Evolutionary conservation across 176 grass and related monocot species (phyloP), one percentile per base, ranked within the genome.

Genomic region (Pontederia crassipes): DNA sequence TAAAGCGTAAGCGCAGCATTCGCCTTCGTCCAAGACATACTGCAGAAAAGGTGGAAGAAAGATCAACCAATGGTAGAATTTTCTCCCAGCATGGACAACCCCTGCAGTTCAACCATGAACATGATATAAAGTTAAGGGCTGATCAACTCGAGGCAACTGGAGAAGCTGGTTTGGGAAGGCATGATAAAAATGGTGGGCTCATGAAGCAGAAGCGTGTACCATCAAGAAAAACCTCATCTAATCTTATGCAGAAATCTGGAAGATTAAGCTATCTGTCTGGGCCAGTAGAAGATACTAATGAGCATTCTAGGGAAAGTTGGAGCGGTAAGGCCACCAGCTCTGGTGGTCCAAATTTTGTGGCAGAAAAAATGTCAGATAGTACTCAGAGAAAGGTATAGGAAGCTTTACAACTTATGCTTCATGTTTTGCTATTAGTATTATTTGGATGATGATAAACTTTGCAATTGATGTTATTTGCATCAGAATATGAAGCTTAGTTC

Each of bases 1-100:
- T 98, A 80, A 97, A 88, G 70, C 87, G 92, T 55, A 97, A 97
- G 50, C 70, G 92, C 18, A 97, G 92, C 74, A 85, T 88, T 54
- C 83, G 92, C 49, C 57, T 74, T 74, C 91, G 86, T 70, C 87
- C 92, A 74, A 87, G 87, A 83, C 81, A 66, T 64, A 96, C 40
- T 61, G 51, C 16, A n/a, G 59, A 61, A 15, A 61, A 16, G 16
- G 45, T 13, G 4, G 59, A 61, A 45, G 59, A 61, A 45, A 35
- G 14, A 61, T 61, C 29, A 4, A 61, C 8, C 10, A 61, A 32
- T 61, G 24, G n/a, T 28, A 59, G 57, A 24, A 27, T 27, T 27
- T 12, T 7, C 13, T 59, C 13, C 16, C 54, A 56, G 12, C 54
- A 56, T 56, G 54, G 56, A 68, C 79, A 86, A 63, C 17, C 69